Evolutionary conservation across 1,284 basidiomycete genomes (phyloP).

Genomic region (Serendipita sp.): DNA sequence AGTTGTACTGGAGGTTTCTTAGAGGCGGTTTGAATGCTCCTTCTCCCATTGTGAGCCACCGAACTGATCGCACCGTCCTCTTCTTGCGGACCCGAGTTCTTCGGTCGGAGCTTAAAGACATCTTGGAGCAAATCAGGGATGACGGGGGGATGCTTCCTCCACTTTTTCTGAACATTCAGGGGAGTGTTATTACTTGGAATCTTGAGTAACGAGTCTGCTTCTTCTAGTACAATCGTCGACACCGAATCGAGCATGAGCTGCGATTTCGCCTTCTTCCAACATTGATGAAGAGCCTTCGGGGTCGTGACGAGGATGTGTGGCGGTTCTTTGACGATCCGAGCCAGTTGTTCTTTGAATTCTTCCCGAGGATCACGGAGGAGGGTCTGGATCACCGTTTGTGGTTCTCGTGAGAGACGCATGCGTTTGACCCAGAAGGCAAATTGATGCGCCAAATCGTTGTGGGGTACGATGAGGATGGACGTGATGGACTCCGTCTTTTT

Average conservation of each 20-base stretch:
- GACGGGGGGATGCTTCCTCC: conserved; percentile 9
- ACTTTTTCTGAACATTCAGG: not conserved
- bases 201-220: conserved; percentile 55
- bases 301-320: conserved; percentile 61
- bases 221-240: conserved; percentile 52
- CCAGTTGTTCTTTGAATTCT: conserved; percentile 19
- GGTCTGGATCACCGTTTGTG: conserved; percentile 26
- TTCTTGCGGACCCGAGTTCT: not conserved
- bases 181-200: conserved; percentile 20
- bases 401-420: conserved; percentile 22
- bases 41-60: no score
- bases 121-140: conserved; percentile 10
- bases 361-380: conserved; percentile 14
- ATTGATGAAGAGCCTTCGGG: conserved; percentile 47
- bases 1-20: conserved; percentile 28
- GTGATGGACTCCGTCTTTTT: conserved; percentile 20
- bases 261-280: conserved; percentile 26
- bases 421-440: conserved; percentile 50
- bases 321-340: conserved; percentile 27
- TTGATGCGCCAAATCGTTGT: conserved; percentile 58
- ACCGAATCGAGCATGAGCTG: conserved; percentile 32
- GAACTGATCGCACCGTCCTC: no score
- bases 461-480: conserved; percentile 55
- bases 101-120: conserved; percentile 11
- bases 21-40: not conserved